Evolutionary conservation across 352 stramenopile species (phyloP).

Genomic region (Phytophthora citricola): DNA sequence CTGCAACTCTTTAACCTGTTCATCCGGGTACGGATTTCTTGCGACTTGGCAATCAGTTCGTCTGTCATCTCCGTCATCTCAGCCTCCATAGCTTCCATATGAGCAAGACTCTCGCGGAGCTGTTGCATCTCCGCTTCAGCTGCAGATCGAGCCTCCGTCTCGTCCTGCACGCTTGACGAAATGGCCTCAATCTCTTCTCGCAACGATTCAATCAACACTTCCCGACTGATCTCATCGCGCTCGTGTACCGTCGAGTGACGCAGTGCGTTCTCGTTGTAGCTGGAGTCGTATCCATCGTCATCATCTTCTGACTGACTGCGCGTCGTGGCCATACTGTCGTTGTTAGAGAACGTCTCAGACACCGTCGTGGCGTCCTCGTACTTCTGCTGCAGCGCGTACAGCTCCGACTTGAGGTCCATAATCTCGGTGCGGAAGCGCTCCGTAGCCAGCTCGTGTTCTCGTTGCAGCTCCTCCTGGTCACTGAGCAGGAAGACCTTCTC

Average conservation of each 20-base stretch:
- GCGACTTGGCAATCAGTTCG: conserved; percentile 77
- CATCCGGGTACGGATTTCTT: conserved; percentile 71
- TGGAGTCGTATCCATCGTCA: conserved; percentile 44
- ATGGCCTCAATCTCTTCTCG: conserved; percentile 73
- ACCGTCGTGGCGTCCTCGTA: conserved; percentile 38
- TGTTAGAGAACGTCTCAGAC: conserved; percentile 36
- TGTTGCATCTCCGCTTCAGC: conserved; percentile 69
- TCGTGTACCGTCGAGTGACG: conserved; percentile 67
- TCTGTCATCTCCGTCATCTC: conserved; percentile 84
- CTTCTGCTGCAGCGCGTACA: conserved; percentile 79
- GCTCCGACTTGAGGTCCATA: conserved; percentile 87
- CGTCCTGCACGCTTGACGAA: conserved; percentile 63
- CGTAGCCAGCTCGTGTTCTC: conserved; percentile 75
- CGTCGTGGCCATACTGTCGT: conserved; percentile 44
- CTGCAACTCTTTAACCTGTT: conserved; percentile 66
- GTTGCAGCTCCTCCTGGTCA: conserved; percentile 85
- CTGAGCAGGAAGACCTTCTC: conserved; percentile 87
- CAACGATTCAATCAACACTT: conserved; percentile 75
- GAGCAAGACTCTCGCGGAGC: conserved; percentile 61
- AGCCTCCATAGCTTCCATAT: conserved; percentile 75
- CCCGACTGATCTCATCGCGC: conserved; percentile 62
- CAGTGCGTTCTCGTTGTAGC: conserved; percentile 43
- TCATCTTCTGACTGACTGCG: conserved; percentile 42
- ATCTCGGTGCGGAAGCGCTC: conserved; percentile 87
- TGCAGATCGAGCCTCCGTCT: conserved; percentile 60